These are phyloP conservation scores for Eutrema japonicum DNA, from an alignment of 345 rosid species.

Conservation along the genomic window DNA sequence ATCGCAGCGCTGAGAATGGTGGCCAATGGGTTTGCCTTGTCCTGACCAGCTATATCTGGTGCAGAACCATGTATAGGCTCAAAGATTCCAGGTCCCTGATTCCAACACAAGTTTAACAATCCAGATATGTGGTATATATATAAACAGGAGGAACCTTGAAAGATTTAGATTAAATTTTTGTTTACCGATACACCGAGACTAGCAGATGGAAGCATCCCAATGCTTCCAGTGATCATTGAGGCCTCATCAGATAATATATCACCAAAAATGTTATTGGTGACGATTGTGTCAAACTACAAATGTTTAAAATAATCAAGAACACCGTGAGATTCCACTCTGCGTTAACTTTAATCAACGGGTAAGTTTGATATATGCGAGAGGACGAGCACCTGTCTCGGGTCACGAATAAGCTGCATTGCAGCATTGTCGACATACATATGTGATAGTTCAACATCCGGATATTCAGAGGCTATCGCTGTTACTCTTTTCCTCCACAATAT, in stretches of 20 bases:
- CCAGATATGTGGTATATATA: not conserved
- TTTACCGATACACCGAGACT: conserved; percentile 68
- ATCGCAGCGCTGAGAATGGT: conserved; percentile 94
- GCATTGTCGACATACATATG: conserved; percentile 99
- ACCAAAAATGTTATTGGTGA: conserved; percentile 97
- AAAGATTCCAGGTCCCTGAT: conserved; percentile 90
- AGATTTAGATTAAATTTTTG: not conserved
- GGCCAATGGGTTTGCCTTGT: conserved; percentile 95
- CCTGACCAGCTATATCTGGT: conserved; percentile 99
- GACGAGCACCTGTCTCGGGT: conserved; percentile 86
- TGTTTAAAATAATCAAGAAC: conserved; percentile 19
- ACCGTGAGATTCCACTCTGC: not conserved
- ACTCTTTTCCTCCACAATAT: conserved; percentile 91
- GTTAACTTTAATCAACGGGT: conserved; percentile 19
- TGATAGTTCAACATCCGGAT: conserved; percentile 90
- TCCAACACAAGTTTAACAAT: conserved; percentile 26
- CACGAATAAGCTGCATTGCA: conserved; percentile 92
- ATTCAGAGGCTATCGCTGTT: conserved; percentile 69
- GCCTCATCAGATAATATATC: conserved; percentile 97
- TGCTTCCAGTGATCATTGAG: conserved; percentile 98
- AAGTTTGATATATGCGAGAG: conserved; percentile 10
- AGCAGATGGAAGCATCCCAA: conserved; percentile 99
- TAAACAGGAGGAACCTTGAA: conserved; percentile 1
- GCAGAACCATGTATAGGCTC: conserved; percentile 99
- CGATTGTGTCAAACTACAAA: conserved; percentile 92